Evolutionary conservation across 352 stramenopile species (phyloP).

Genomic region (Phytophthora sp.): DNA sequence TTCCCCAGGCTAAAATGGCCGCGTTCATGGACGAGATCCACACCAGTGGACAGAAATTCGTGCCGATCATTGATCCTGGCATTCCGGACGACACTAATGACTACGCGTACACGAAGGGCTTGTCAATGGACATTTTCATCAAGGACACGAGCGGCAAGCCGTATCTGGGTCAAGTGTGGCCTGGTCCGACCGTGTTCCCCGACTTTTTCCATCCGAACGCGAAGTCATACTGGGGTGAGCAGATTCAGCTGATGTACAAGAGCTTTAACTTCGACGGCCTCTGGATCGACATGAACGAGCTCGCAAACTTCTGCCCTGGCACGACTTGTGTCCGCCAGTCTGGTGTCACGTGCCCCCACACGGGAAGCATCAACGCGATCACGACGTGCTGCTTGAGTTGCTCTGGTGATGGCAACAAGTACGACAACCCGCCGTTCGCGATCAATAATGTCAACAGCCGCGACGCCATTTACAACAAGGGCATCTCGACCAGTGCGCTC

Average conservation of each 20-base stretch:
- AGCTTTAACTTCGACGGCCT: constrained; percentile 66
- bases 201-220: constrained; percentile 84
- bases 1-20: constrained; percentile 38
- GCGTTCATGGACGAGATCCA: constrained; percentile 62
- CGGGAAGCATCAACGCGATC: constrained; percentile 36
- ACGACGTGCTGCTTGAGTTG: constrained; percentile 60
- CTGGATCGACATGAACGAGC: constrained; percentile 92
- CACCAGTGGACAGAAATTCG: constrained; percentile 59
- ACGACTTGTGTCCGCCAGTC: constrained; percentile 44
- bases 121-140: constrained; percentile 79
- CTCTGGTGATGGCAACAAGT: constrained; percentile 51
- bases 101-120: constrained; percentile 56
- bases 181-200: constrained; percentile 77
- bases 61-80: constrained; percentile 85
- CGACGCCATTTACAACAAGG: constrained; percentile 64
- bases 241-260: constrained; percentile 65
- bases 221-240: constrained; percentile 67
- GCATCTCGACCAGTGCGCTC: constrained; percentile 58
- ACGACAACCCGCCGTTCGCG: constrained; percentile 56
- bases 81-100: constrained; percentile 66
- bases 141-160: constrained; percentile 69
- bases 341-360: constrained; percentile 42
- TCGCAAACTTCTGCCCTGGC: constrained; percentile 77
- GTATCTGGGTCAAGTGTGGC: constrained; percentile 83
- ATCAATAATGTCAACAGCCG: constrained; percentile 61